A percentile compares a stretch with the other conserved stretches of the same genome.
Evolutionary conservation across 2,329 filamentous ascomycete species (phyloP).

Genomic region (Neonectria magnoliae): DNA sequence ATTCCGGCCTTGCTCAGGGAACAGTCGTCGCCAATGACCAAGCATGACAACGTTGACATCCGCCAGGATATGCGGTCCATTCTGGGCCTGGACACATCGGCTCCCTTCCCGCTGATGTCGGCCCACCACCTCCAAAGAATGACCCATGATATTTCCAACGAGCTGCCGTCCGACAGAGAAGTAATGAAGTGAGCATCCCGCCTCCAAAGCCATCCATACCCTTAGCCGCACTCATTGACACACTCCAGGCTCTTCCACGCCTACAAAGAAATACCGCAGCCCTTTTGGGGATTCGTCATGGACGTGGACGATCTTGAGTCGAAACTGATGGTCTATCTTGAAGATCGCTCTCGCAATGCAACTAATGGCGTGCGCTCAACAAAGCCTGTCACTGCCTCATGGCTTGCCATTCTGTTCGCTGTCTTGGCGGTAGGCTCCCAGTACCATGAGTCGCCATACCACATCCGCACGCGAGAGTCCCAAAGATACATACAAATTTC

Average conservation of each 20-base stretch:
- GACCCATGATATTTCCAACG: conserved; percentile 68
- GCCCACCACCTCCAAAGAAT: conserved; percentile 68
- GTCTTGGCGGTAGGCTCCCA: conserved; percentile 73
- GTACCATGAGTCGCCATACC: conserved; percentile 72
- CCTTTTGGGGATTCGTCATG: conserved; percentile 74
- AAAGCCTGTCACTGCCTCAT: conserved; percentile 68
- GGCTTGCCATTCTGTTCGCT: conserved; percentile 73
- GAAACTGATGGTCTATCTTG: conserved; percentile 71
- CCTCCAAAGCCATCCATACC: not conserved
- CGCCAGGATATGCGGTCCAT: conserved; percentile 74
- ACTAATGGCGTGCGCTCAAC: conserved; percentile 57
- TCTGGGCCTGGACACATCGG: conserved; percentile 71
- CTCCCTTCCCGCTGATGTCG: conserved; percentile 75
- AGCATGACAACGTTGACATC: conserved; percentile 65
- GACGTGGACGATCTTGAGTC: conserved; percentile 74
- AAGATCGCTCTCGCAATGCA: conserved; percentile 68
- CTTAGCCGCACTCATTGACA: conserved; percentile 19
- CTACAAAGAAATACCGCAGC: conserved; percentile 74
- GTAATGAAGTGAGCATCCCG: conserved; percentile 68
- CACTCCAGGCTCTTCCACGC: conserved; percentile 66
- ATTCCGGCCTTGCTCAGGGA: conserved; percentile 73
- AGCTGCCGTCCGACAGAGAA: conserved; percentile 71
- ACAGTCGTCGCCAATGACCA: conserved; percentile 64
- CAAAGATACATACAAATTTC: conserved; percentile 72
- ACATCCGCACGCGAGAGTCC: conserved; percentile 66